Conservation (phyloP, 805 yeast genomes). For the Kluyveromyces aestuarii region DNA sequence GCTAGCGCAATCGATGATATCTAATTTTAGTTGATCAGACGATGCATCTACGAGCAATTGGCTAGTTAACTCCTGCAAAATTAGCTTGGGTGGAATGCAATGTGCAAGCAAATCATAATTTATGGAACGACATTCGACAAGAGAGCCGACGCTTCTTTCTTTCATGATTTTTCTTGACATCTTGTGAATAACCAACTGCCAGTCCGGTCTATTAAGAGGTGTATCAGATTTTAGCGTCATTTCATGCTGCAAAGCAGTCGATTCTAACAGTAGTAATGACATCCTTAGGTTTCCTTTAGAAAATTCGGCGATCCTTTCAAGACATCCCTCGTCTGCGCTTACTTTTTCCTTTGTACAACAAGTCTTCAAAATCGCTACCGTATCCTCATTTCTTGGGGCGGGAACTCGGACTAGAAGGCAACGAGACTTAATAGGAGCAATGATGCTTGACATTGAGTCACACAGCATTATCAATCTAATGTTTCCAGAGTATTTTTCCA, state of each 20-base stretch:
- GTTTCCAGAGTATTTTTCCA: constrained; percentile 89
- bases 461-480: constrained; percentile 78
- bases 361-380: constrained; percentile 41
- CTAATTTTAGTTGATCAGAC: constrained; percentile 29
- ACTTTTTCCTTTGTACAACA: constrained; percentile 52
- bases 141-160: constrained; percentile 53
- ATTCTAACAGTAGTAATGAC: constrained; percentile 72
- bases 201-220: constrained; percentile 64
- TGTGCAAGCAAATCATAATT: constrained; percentile 83
- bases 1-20: constrained; percentile 52
- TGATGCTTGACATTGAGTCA: constrained; percentile 84
- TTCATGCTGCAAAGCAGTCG: constrained; percentile 65
- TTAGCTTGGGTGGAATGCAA: constrained; percentile 83
- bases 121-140: constrained; percentile 49
- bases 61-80: constrained; percentile 54
- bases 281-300: constrained; percentile 69
- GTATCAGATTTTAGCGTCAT: constrained; percentile 35
- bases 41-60: constrained; percentile 31
- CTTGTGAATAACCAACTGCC: constrained; percentile 73
- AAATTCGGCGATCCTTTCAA: constrained; percentile 42
- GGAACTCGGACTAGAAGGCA: constrained; percentile 82
- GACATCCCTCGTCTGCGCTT: constrained; percentile 33
- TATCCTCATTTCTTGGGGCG: constrained; percentile 60
- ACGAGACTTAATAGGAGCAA: constrained; percentile 90
- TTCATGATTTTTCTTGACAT: constrained; percentile 52